Conservation (phyloP, 176 grass and related monocot species). For the Rhipidocladum racemiflorum region DNA sequence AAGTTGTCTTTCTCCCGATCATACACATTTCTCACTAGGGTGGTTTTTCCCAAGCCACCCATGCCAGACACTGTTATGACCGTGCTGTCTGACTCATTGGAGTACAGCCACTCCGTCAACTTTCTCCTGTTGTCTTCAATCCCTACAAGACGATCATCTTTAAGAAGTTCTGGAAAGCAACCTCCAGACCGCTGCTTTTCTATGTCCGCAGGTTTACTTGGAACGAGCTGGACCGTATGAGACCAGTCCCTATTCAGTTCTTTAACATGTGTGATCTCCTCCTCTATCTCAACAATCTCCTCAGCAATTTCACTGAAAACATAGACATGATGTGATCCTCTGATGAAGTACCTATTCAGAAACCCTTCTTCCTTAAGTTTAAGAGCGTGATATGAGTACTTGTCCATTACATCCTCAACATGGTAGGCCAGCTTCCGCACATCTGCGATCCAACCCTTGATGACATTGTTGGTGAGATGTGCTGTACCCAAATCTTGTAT, state of each 20-base stretch:
- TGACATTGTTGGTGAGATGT: too few species aligned
- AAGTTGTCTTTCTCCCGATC: neutral
- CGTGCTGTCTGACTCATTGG: neutral
- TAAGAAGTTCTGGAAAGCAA: neutral
- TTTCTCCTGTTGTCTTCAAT: neutral
- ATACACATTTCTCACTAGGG: neutral
- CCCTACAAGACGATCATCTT: constrained; percentile 8
- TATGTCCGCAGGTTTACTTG: neutral
- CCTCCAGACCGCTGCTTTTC: neutral
- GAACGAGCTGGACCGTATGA: neutral
- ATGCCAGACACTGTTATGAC: constrained; percentile 29
- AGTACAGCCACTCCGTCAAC: neutral
- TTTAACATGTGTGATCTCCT: neutral
- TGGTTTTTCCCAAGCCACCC: constrained; percentile 33
- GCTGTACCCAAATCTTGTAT: too few species aligned
- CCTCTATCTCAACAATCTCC: neutral
- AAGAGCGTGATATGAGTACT: constrained; percentile 2
- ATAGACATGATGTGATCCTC: neutral
- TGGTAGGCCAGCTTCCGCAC: too few species aligned
- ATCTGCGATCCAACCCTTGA: too few species aligned
- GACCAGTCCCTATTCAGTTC: neutral
- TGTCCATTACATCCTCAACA: too few species aligned
- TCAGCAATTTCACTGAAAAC: neutral
- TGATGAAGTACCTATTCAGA: neutral
- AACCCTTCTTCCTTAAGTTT: neutral